Conservation (phyloP, 768 basidiomycete species). For the Artomyces pyxidatus region DNA sequence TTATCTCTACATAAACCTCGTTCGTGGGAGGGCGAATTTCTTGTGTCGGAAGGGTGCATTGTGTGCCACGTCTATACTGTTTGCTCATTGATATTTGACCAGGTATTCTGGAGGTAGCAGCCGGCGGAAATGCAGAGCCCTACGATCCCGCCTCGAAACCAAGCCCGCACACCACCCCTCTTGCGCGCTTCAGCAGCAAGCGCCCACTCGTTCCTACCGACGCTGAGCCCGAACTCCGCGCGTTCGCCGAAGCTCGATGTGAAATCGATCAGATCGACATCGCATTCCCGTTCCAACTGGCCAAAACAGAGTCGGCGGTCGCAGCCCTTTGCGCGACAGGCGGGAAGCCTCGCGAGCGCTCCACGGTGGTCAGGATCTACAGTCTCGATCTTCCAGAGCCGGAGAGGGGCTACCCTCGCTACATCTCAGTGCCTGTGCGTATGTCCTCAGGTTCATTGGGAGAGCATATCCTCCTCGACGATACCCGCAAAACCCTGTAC, state of each 20-base stretch:
- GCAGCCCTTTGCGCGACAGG: background rate
- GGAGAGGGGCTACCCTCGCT: too few relatives aligned
- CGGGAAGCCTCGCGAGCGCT: background rate
- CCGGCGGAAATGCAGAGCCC: background rate
- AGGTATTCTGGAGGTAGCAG: background rate
- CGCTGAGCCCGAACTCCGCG: background rate
- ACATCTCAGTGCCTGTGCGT: background rate
- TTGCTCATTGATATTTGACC: too few relatives aligned
- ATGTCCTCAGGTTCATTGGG: background rate
- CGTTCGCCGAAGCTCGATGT: background rate
- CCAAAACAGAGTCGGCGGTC: background rate
- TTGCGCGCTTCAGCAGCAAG: background rate
- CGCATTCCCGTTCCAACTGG: background rate
- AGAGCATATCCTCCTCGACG: conserved; percentile 21
- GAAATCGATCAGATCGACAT: background rate
- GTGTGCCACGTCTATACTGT: background rate
- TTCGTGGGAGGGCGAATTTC: background rate
- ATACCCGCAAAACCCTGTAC: conserved; percentile 29
- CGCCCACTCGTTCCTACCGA: background rate
- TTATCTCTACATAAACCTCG: background rate
- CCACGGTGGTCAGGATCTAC: background rate
- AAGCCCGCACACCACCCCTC: background rate
- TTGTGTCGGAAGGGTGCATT: background rate
- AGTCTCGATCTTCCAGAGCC: too few relatives aligned
- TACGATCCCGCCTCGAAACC: background rate